phyloP scores from a whole-genome alignment of 2,329 filamentous ascomycete species.

The Hyphodiscus sp. region DNA sequence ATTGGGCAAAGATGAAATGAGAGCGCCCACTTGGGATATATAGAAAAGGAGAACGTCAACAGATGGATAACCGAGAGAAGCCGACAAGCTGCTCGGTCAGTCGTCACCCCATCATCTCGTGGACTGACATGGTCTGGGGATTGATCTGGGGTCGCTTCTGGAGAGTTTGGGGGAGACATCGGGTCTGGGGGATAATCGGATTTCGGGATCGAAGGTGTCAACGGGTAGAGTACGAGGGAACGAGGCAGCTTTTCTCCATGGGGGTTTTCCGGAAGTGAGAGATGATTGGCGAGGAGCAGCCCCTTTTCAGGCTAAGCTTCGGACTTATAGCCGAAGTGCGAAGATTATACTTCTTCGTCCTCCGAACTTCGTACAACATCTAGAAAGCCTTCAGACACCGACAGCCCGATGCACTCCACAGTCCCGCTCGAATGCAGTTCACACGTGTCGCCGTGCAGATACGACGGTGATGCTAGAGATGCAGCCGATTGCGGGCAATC shows the following conservation, averaged over 20 bases:
- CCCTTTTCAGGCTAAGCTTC: too few relatives aligned
- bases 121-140: slow-evolving; percentile 1
- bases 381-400: too few relatives aligned
- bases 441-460: slow-evolving; percentile 7
- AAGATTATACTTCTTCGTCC: too few relatives aligned
- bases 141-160: slow-evolving; percentile 2
- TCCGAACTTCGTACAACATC: too few relatives aligned
- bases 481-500: neutral
- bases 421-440: neutral
- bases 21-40: too few relatives aligned
- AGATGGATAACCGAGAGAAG: neutral
- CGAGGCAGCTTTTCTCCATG: neutral
- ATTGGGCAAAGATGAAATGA: too few relatives aligned
- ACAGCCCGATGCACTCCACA: too few relatives aligned
- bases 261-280: neutral
- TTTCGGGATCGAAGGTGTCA: slow-evolving; percentile 14
- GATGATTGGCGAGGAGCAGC: neutral
- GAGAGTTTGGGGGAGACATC: slow-evolving; percentile 1
- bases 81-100: neutral
- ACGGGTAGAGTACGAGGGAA: neutral
- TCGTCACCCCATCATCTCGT: neutral
- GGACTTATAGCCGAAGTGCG: too few relatives aligned
- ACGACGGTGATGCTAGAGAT: neutral
- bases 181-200: slow-evolving; percentile 8
- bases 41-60: too few relatives aligned